Conservation (phyloP, 306 rosid genomes). For the Mucuna pruriens region DNA sequence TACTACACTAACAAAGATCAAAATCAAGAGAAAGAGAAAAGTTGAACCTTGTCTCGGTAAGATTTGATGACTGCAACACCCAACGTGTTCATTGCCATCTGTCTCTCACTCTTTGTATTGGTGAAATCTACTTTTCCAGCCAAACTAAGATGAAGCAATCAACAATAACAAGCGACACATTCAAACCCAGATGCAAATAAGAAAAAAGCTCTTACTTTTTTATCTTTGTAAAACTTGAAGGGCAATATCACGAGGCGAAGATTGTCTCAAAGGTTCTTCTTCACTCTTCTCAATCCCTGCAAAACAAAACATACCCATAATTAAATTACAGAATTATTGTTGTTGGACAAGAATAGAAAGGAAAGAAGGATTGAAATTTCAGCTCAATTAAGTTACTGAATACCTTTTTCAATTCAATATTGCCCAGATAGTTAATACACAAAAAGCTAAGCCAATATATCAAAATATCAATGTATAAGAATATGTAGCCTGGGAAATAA, state of each 20-base stretch:
- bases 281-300: too few relatives aligned
- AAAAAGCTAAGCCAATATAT: too few relatives aligned
- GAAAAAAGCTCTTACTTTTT: conserved; percentile 51
- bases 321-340: too few relatives aligned
- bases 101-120: conserved; percentile 72
- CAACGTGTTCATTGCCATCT: conserved; percentile 75
- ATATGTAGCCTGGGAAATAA: too few relatives aligned
- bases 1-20: background rate
- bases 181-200: background rate
- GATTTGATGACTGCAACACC: conserved; percentile 64
- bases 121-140: conserved; percentile 67
- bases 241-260: conserved; percentile 51
- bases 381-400: too few relatives aligned
- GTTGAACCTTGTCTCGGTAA: conserved; percentile 65
- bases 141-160: background rate
- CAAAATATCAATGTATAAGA: too few relatives aligned
- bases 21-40: background rate
- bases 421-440: too few relatives aligned
- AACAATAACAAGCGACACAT: background rate
- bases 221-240: conserved; percentile 59
- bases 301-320: too few relatives aligned
- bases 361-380: too few relatives aligned
- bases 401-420: too few relatives aligned
- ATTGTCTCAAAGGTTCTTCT: too few relatives aligned
- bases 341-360: too few relatives aligned